Base-by-base conservation (phyloP, 2,329 filamentous ascomycete species). In the Ceratocystis variospora region DNA sequence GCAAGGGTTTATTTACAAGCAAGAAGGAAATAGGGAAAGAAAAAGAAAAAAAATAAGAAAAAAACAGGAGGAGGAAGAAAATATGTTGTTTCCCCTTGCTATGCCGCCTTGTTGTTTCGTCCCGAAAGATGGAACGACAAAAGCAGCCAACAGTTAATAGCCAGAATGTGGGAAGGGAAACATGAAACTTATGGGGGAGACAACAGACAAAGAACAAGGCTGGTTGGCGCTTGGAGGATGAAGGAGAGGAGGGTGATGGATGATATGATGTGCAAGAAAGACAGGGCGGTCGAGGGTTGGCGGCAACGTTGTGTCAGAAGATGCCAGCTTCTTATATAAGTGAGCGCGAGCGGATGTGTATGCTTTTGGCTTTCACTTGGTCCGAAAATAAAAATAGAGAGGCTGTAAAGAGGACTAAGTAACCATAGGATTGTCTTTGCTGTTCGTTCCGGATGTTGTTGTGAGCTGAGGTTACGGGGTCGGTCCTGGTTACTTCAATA, bases 71-170 rank as follows among this genome's bases (percentile, higher is more conserved):
- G 50, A 28, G 22, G 50, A 28, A 19, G 19, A 28, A 55, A 48
- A 50, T 19, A 50, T 25, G 48, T 55, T 55, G 12, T 15, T 59
- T 59, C 25, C 48, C 48, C 48, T 31, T 59, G 53, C 28, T 59
- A 59, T 59, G 28, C 53, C 22, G 53, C 53, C 33, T 59, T 59
- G 53, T 59, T 59, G 53, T 59, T 59, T 59, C 53, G 53, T 59
- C 28, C 53, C 53, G 28, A 59, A 59, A 59, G 53, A 17, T 33
- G 25, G 53, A 59, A 59, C 25, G 25, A 31, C 28, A 31, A 37
- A 33, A 41, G 37, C 37, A 41, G 28, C 53, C 53, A 33, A 59
- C 37, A 33, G 53, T 59, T 8, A 8, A 5, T 17, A 33, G 37
- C 8, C 28, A 37, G 28, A 59, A 59, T 59, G 53, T n/a, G 53